phyloP scores from a whole-genome alignment of 2,329 filamentous ascomycete species.

The Diaporthe nobilis region DNA sequence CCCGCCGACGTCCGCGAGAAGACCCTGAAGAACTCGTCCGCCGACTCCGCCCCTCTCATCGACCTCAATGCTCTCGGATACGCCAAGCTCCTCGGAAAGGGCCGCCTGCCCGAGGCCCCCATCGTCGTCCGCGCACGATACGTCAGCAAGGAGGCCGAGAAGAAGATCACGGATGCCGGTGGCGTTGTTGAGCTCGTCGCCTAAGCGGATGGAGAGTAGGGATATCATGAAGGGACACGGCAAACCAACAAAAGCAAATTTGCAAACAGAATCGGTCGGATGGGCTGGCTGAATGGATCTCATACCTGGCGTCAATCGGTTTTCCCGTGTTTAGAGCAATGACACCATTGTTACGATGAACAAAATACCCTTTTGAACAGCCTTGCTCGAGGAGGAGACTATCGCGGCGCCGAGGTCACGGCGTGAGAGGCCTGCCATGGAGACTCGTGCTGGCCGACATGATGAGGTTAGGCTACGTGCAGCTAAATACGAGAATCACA shows the following conservation, averaged over 20 bases:
- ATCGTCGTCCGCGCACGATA: constrained; percentile 95
- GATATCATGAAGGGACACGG: constrained; percentile 32
- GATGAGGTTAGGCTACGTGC: not conserved
- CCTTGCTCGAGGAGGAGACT: constrained; percentile 9
- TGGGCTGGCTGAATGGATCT: constrained; percentile 43
- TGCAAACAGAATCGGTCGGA: constrained; percentile 41
- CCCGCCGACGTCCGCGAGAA: constrained; percentile 92
- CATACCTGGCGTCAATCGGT: constrained; percentile 42
- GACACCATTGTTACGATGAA: constrained; percentile 43
- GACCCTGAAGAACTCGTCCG: constrained; percentile 85
- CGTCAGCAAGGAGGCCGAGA: constrained; percentile 95
- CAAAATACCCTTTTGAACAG: constrained; percentile 40
- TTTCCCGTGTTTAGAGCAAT: constrained; percentile 43
- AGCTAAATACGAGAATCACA: constrained; percentile 22
- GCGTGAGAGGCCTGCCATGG: constrained; percentile 16
- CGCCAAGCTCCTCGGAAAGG: constrained; percentile 99
- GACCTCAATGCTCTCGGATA: constrained; percentile 98
- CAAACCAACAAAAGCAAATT: constrained; percentile 37
- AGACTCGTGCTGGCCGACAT: constrained; percentile 15
- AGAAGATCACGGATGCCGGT: constrained; percentile 98
- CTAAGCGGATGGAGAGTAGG: constrained; percentile 62
- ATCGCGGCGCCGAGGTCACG: constrained; percentile 26
- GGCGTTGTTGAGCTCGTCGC: constrained; percentile 96
- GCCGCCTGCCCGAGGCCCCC: constrained; percentile 92
- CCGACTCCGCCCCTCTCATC: constrained; percentile 95